phyloP scores from a whole-genome alignment of 73 alveolate species.

The Paramecium biaurelia region DNA sequence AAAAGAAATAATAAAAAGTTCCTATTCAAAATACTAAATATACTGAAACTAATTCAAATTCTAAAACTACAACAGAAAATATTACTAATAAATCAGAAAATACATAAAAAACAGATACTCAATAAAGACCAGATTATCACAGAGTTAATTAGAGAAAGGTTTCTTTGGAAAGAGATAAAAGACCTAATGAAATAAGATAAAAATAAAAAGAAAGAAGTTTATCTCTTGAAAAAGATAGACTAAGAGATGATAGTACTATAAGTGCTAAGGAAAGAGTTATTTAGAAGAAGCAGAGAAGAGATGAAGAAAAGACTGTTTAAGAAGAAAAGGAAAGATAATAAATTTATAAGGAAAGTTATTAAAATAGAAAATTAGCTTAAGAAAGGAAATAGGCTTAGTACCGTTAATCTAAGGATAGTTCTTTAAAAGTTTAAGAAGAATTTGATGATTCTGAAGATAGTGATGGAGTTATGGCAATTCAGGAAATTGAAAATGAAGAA shows the following conservation, averaged over 20 bases:
- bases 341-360: constrained; percentile 49
- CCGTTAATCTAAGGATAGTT: constrained; percentile 57
- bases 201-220: constrained; percentile 29
- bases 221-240: constrained; percentile 54
- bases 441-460: constrained; percentile 54
- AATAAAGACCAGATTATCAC: background rate
- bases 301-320: constrained; percentile 39
- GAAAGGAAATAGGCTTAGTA: constrained; percentile 61
- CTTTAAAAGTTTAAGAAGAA: constrained; percentile 51
- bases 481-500: constrained; percentile 69
- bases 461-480: constrained; percentile 47
- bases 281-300: constrained; percentile 24
- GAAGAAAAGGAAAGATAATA: constrained; percentile 21
- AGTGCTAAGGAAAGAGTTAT: constrained; percentile 52
- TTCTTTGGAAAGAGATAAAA: constrained; percentile 35
- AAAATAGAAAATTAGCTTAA: constrained; percentile 48
- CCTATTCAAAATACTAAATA: background rate
- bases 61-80: background rate
- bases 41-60: background rate
- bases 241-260: constrained; percentile 35
- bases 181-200: background rate
- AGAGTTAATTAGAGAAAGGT: constrained; percentile 37
- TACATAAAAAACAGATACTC: background rate
- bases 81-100: background rate
- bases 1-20: constrained; percentile 33